Conservation (phyloP, 805 yeast species). For the Cyberlindnera mrakii region DNA sequence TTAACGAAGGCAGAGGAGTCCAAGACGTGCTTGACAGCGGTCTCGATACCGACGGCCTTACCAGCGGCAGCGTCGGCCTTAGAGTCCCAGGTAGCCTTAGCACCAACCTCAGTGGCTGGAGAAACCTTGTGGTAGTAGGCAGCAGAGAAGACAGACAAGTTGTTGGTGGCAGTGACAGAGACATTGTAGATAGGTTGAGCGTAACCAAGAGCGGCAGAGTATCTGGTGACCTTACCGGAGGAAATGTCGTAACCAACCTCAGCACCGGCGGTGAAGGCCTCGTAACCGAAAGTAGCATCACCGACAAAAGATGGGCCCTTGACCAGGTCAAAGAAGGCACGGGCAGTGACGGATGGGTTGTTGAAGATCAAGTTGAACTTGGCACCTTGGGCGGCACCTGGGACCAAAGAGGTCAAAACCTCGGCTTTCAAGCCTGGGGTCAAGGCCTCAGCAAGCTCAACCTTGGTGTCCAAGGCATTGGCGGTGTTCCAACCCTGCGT, state of each 20-base stretch:
- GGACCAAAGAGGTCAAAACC: constrained; percentile 80
- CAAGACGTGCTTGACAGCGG: constrained; percentile 90
- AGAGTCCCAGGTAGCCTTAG: constrained; percentile 94
- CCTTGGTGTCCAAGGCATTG: constrained; percentile 85
- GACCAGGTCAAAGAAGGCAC: constrained; percentile 90
- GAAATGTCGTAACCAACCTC: constrained; percentile 95
- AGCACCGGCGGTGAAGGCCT: constrained; percentile 95
- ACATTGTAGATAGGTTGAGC: constrained; percentile 76
- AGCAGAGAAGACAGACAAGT: constrained; percentile 85
- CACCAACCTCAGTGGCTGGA: constrained; percentile 92
- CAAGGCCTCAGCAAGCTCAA: constrained; percentile 85
- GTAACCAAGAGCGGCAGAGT: constrained; percentile 92
- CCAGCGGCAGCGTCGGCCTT: constrained; percentile 57
- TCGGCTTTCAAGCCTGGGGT: constrained; percentile 95
- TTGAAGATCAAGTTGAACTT: constrained; percentile 85
- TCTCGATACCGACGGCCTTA: constrained; percentile 85
- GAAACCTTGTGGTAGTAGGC: constrained; percentile 96
- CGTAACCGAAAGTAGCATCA: constrained; percentile 91
- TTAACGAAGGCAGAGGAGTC: constrained; percentile 87
- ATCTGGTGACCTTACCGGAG: constrained; percentile 87
- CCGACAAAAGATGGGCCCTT: constrained; percentile 96
- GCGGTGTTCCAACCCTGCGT: constrained; percentile 98
- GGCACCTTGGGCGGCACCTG: constrained; percentile 81
- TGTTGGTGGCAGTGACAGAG: constrained; percentile 77
- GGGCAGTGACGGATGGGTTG: constrained; percentile 89